A percentile compares a stretch with the other conserved stretches of the same genome.
Conservation (phyloP, 2,329 filamentous ascomycete genomes). For the Pseudocercospora ulei region DNA sequence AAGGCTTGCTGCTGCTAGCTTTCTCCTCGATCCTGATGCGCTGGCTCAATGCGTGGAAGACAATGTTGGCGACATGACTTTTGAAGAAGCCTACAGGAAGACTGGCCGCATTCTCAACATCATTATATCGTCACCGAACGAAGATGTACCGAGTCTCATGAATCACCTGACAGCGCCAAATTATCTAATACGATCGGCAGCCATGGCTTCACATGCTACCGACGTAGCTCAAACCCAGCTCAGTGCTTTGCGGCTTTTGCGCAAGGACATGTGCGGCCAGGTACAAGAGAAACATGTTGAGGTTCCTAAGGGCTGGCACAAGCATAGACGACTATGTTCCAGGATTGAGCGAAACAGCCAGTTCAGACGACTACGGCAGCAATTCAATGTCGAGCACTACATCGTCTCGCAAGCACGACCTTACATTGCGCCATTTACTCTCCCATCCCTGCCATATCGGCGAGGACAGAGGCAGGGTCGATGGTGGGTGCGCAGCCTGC, state of each 20-base stretch:
- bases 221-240: constrained; percentile 56
- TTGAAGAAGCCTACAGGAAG: constrained; percentile 79
- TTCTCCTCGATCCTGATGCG: constrained; percentile 62
- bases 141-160: constrained; percentile 70
- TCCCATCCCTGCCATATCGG: constrained; percentile 26
- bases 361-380: constrained; percentile 62
- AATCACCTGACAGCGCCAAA: constrained; percentile 92
- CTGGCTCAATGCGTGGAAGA: constrained; percentile 73
- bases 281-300: constrained; percentile 37
- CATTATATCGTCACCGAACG: constrained; percentile 66
- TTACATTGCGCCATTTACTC: constrained; percentile 69
- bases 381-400: constrained; percentile 92
- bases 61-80: constrained; percentile 82
- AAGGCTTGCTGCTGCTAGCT: constrained; percentile 65
- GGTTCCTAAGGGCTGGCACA: background rate
- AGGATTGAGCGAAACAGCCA: constrained; percentile 57
- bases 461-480: constrained; percentile 12
- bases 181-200: constrained; percentile 76
- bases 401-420: constrained; percentile 87
- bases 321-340: constrained; percentile 45
- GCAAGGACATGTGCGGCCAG: constrained; percentile 63
- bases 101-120: constrained; percentile 88
- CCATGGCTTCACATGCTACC: constrained; percentile 63
- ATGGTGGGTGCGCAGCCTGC: constrained; percentile 6
- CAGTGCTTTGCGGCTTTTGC: constrained; percentile 49